Base-by-base conservation (phyloP, 129 eudicot genomes). In the Helianthus tuberosus region DNA sequence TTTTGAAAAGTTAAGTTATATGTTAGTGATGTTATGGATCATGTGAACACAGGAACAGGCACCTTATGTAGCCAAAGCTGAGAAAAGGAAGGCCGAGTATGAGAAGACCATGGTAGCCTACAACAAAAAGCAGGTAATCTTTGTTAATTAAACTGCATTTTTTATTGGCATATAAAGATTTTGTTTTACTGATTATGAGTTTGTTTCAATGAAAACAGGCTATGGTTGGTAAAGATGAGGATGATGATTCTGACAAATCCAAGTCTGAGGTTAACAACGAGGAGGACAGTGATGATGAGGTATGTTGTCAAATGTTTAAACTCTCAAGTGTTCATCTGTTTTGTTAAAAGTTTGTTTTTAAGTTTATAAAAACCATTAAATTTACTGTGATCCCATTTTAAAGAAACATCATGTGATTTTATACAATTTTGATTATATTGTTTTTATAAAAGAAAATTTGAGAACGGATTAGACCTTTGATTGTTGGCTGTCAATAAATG, bases 191-290 rank as follows among this genome's bases (percentile, higher is more conserved):
- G 16, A 69, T 10, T 61, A 20, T 10, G 47, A 35, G 27, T 36
- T 60, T 71, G 39, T 41, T 81, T 38, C 17, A 15, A 60, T 29
- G 57, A 32, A 53, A 44, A 23, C n/a, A 84, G 86, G 78, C 75
- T 44, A 80, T 49, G n/a, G 87, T 78, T 64, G 58, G 36, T 25
- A 66, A 55, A 0, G 91, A 63, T 53, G 89, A 73, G 27, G 93
- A 85, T 8, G 91, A 89, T 11, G 84, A 81, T 14, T 89, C 96
- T 35, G 97, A 91, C 79, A 91, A 88, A 79, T 91, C 96, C 2
- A 85, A 75, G 79, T 92, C 97, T 0, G 97, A 92, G 72, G 89
- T 92, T 27, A 72, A 90, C 5, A 85, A 90, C 74, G 96, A 80
- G 32, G 32, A 27, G 0, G 93, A 82, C 48, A 82, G 86, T 61